A percentile compares a stretch with the other conserved stretches of the same genome.
These are phyloP conservation scores for Pythium graminicola DNA, from an alignment of 352 stramenopile genomes.

Conservation along the genomic window DNA sequence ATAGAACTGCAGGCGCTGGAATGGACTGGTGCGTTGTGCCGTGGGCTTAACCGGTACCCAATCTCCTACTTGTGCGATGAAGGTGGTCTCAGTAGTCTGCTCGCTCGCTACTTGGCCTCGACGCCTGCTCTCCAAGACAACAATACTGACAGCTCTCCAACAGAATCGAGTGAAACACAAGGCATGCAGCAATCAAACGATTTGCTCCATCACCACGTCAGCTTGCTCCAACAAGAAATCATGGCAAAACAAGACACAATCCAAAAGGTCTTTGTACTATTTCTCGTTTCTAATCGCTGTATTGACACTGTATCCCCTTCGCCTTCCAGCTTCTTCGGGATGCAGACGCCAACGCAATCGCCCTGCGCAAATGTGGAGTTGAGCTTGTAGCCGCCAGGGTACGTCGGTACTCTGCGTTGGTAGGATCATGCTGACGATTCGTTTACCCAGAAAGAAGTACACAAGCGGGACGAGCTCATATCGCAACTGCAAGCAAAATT, in stretches of 20 bases:
- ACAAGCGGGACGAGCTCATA: constrained; percentile 39
- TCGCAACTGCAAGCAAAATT: constrained; percentile 30
- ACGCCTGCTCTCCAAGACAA: background rate
- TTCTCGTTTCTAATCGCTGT: background rate
- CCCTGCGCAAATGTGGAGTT: constrained; percentile 52
- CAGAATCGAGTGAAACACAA: background rate
- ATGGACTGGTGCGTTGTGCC: constrained; percentile 62
- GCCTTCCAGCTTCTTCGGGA: constrained; percentile 68
- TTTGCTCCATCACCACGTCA: constrained; percentile 38
- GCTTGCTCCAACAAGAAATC: constrained; percentile 42
- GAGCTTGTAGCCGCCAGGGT: constrained; percentile 60
- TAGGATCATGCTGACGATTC: background rate
- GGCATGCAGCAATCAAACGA: background rate
- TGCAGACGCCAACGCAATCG: constrained; percentile 38
- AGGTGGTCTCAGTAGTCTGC: constrained; percentile 47
- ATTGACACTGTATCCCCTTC: background rate
- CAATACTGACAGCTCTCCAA: background rate
- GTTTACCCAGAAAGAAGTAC: constrained; percentile 34
- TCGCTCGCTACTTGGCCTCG: constrained; percentile 26
- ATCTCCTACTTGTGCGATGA: constrained; percentile 70
- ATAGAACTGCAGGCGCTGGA: constrained; percentile 27
- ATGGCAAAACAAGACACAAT: constrained; percentile 32
- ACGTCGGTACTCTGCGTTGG: background rate
- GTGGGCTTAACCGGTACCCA: constrained; percentile 65
- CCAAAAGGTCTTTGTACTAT: constrained; percentile 11